These are phyloP conservation scores for Apophysomyces ossiformis DNA, from an alignment of 371 early-diverging fungal genomes.

Conservation along the genomic window DNA sequence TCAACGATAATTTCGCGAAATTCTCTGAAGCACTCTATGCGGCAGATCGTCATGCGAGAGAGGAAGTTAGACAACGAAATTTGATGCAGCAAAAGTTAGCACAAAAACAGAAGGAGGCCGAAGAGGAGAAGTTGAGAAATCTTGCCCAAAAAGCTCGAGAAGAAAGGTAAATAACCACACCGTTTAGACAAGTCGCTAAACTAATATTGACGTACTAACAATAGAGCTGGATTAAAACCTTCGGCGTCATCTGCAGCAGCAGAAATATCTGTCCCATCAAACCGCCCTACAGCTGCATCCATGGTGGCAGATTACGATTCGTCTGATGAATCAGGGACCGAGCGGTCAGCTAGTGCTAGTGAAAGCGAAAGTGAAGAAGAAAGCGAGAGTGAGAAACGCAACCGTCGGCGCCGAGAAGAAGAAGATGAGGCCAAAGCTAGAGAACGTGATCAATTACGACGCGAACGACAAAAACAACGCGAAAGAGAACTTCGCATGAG, in stretches of 20 bases:
- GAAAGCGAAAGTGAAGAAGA: constrained; percentile 25
- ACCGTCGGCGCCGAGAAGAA: constrained; percentile 27
- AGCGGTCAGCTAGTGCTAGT: constrained; percentile 33
- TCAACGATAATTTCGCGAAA: constrained; percentile 96
- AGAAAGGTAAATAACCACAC: constrained; percentile 54
- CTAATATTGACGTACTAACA: neutral
- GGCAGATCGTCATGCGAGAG: constrained; percentile 94
- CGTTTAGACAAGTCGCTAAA: no score
- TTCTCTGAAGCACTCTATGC: constrained; percentile 93
- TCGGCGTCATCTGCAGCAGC: constrained; percentile 18
- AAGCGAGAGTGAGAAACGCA: constrained; percentile 16
- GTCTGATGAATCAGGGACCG: constrained; percentile 52
- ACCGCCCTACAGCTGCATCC: constrained; percentile 50
- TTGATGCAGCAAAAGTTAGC: constrained; percentile 92
- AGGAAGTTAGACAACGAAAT: constrained; percentile 89
- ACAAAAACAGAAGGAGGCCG: constrained; percentile 91
- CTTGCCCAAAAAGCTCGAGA: constrained; percentile 95
- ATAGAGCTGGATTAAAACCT: constrained; percentile 49
- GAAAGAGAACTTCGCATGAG: constrained; percentile 89
- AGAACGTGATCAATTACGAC: constrained; percentile 90
- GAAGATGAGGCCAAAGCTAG: constrained; percentile 63
- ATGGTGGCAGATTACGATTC: constrained; percentile 53
- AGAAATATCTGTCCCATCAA: constrained; percentile 28
- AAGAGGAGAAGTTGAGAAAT: constrained; percentile 87
- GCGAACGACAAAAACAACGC: constrained; percentile 82